phyloP scores from a whole-genome alignment of 305 asterid genomes.

The Withania somnifera region DNA sequence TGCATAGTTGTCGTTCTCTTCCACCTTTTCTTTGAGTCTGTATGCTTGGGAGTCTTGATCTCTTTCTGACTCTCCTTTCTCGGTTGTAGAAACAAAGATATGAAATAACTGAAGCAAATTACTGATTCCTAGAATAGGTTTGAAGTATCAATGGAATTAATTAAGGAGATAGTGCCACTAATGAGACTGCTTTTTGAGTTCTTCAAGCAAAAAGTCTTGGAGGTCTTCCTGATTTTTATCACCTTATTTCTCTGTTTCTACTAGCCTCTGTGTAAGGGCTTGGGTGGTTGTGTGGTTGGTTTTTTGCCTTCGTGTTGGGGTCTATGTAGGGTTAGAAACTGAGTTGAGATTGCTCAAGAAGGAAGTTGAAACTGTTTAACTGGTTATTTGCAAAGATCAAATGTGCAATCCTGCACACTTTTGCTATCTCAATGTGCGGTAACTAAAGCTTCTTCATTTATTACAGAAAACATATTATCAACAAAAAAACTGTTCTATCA shows the following conservation, averaged over 20 bases:
- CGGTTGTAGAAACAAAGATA: neutral
- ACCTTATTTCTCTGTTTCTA: neutral
- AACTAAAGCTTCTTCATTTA: neutral
- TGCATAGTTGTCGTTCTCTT: neutral
- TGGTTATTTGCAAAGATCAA: neutral
- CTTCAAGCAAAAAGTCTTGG: neutral
- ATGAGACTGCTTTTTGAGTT: neutral
- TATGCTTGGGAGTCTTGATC: neutral
- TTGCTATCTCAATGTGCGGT: neutral
- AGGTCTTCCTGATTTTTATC: neutral
- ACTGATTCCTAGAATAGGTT: neutral
- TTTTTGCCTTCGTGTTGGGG: neutral
- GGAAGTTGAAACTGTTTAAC: neutral
- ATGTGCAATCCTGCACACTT: neutral
- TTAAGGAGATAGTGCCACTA: neutral
- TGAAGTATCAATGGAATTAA: neutral
- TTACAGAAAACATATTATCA: neutral
- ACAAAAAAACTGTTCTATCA: neutral
- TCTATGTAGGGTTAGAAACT: neutral
- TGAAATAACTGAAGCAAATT: neutral
- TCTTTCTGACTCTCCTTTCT: neutral
- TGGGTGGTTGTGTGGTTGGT: neutral
- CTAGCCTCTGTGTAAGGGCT: neutral
- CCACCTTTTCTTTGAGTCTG: neutral
- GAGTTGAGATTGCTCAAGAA: neutral